Conservation (phyloP, 2,329 filamentous ascomycete genomes). For the Penicillium fuscoglaucum region DNA sequence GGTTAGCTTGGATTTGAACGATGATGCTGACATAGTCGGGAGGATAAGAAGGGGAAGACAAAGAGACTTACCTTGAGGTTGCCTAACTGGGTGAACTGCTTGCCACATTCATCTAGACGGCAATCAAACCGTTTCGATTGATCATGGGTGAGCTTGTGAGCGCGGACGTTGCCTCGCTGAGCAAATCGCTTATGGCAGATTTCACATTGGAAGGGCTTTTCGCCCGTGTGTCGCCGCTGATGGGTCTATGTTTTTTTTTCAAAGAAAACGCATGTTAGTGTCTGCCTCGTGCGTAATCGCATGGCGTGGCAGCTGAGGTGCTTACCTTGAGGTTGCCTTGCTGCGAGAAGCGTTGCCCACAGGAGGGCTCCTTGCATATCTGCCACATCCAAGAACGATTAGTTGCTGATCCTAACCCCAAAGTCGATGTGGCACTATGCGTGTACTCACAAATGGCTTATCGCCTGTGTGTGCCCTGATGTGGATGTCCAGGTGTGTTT, state of each 20-base stretch:
- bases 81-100: slow-evolving; percentile 84
- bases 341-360: slow-evolving; percentile 81
- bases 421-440: neutral
- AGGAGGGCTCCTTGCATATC: slow-evolving; percentile 70
- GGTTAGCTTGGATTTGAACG: slow-evolving; percentile 8
- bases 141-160: slow-evolving; percentile 79
- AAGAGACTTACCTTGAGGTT: slow-evolving; percentile 74
- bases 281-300: neutral
- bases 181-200: slow-evolving; percentile 80
- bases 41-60: neutral
- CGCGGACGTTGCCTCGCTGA: slow-evolving; percentile 80
- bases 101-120: slow-evolving; percentile 77
- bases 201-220: slow-evolving; percentile 78
- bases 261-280: neutral
- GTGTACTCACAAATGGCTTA: slow-evolving; percentile 75
- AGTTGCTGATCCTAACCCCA: neutral
- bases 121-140: slow-evolving; percentile 78
- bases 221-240: slow-evolving; percentile 81
- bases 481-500: slow-evolving; percentile 91
- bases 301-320: slow-evolving; percentile 4
- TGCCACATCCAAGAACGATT: slow-evolving; percentile 27
- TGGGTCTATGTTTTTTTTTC: slow-evolving; percentile 64
- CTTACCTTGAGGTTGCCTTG: slow-evolving; percentile 82
- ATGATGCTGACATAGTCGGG: neutral
- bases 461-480: slow-evolving; percentile 83